Evolutionary conservation across 306 rosid genomes (phyloP).

Genomic region (Rubus idaeus): DNA sequence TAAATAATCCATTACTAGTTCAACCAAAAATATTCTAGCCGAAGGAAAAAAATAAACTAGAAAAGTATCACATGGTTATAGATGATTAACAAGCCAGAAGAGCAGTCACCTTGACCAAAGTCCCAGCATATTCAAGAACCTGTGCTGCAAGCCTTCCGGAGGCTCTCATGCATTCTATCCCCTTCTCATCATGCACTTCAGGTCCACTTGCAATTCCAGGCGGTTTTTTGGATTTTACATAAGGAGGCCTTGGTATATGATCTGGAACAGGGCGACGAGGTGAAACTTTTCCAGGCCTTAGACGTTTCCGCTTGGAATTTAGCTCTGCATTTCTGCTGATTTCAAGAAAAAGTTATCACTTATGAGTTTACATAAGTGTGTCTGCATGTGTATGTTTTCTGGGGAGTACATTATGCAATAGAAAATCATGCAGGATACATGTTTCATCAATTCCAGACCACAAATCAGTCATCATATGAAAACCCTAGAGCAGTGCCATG

Average conservation of each 20-base stretch:
- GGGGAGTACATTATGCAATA: background rate
- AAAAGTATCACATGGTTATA: background rate
- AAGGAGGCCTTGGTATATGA: conserved; percentile 68
- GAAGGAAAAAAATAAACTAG: background rate
- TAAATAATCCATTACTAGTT: background rate
- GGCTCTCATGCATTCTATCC: conserved; percentile 88
- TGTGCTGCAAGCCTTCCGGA: conserved; percentile 95
- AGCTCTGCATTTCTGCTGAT: conserved; percentile 59
- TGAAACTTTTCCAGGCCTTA: conserved; percentile 83
- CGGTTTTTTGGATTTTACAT: conserved; percentile 56
- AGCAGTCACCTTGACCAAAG: conserved; percentile 76
- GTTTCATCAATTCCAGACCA: conserved; percentile 6
- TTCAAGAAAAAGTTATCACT: conserved; percentile 27
- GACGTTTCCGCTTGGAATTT: conserved; percentile 52
- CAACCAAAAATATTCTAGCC: background rate
- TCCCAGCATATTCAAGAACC: conserved; percentile 92
- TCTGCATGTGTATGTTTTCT: background rate
- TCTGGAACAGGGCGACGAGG: conserved; percentile 71
- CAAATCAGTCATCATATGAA: conserved; percentile 4
- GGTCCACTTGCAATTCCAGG: conserved; percentile 79
- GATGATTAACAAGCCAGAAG: conserved; percentile 16
- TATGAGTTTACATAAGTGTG: conserved; percentile 5
- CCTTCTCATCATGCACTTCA: conserved; percentile 79
- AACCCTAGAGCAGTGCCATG: background rate
- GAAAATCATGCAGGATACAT: background rate